Base-by-base conservation (phyloP, 1,284 basidiomycete species). In the Ustilago esculenta region DNA sequence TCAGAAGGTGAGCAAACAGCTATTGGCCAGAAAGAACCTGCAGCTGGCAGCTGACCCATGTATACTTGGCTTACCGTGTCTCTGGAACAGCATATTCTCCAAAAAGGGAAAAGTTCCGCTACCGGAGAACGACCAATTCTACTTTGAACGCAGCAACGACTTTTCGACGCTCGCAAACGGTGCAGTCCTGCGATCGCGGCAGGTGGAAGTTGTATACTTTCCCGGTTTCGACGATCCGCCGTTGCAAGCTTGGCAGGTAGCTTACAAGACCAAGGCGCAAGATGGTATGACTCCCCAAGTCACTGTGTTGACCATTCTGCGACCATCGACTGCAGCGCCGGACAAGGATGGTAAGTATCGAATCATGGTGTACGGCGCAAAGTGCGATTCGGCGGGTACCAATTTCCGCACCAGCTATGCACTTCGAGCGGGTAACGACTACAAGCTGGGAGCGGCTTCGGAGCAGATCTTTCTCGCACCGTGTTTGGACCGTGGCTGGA, bases 381-480 rank as follows among this genome's bases (percentile, higher is more conserved):
- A 71, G 17, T 57, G 63, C 33, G 73, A 75, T 24, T 63, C 57
- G 5, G 70, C 70, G 0, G 57, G 52, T 1, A 47, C 55, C 11
- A 59, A 70, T 21, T 75, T 64, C 27, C 57, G 70, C 15, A 75
- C 71, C 9, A 58, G 49, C 33, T 75, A 72, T 20, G 61, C 58
- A 0, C 44, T 75, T 2, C 34, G 72, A 2, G 59, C 57, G 12
- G 64, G 68, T 9, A 59, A 59, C 39, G 60, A 57, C 25, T 54
- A 60, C 32, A 42, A 21, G 5, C 46, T 63, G 3, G 63, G 64
- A 7, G 68, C 72, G 5, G 59, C 66, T 2, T 75, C 71, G 5
- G 76, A 79, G 46, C 58, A 64, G 48, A 41, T 79, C 29, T 74
- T 79, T 32, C 55, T 76, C 20, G 71, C 54, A 8, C 72, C 76